A percentile compares a stretch with the other conserved stretches of the same genome.
Evolutionary conservation across 805 yeast genomes (phyloP).

Genomic region (Wickerhamomyces ciferrii): DNA sequence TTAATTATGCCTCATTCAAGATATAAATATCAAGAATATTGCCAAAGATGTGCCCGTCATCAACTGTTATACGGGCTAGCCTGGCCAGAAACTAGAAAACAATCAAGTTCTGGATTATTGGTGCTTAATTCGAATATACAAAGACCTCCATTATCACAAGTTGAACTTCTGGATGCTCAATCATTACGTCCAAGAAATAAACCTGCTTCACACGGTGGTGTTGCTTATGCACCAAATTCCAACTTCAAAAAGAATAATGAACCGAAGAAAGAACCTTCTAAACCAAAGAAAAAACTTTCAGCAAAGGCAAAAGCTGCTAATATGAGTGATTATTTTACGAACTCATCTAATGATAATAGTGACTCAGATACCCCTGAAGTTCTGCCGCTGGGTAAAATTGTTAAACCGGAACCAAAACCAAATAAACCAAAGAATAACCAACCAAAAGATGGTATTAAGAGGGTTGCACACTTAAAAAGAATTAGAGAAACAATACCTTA

Average conservation of each 20-base stretch:
- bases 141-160: conserved; percentile 7
- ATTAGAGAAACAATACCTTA: neutral
- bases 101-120: neutral
- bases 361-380: neutral
- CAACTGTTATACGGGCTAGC: conserved; percentile 16
- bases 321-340: neutral
- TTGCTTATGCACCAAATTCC: neutral
- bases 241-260: neutral
- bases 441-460: neutral
- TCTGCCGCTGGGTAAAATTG: neutral
- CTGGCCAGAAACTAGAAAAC: conserved; percentile 21
- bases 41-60: conserved; percentile 24
- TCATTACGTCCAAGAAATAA: neutral
- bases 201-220: neutral
- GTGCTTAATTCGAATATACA: neutral
- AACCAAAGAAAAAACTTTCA: neutral
- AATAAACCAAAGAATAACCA: neutral
- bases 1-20: neutral
- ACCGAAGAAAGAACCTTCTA: neutral
- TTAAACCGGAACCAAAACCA: neutral
- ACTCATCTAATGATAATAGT: neutral
- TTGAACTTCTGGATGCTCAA: neutral
- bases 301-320: neutral
- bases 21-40: conserved; percentile 11
- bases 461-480: neutral